phyloP scores from a whole-genome alignment of 176 grass and related monocot genomes.

The Themeda triandra region DNA sequence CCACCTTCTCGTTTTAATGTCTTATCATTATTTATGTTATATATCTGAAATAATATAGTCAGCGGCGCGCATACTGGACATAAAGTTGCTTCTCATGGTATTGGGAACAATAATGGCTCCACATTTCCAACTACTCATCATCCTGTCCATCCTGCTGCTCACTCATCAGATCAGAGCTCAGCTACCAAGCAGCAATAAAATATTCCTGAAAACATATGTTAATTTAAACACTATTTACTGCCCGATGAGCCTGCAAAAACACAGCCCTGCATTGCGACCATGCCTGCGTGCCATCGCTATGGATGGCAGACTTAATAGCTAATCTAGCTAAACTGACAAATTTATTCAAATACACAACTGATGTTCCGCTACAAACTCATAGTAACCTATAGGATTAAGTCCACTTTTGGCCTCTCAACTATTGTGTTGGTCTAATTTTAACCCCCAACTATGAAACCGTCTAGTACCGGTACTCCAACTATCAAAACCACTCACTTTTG shows the following conservation, averaged over 20 bases:
- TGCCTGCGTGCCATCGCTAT: background rate
- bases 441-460: no score
- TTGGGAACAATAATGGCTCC: background rate
- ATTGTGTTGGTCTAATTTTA: no score
- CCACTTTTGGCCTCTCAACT: no score
- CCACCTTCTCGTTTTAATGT: background rate
- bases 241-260: background rate
- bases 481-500: no score
- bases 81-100: background rate
- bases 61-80: background rate
- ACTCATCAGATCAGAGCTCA: background rate
- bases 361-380: background rate
- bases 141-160: background rate
- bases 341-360: background rate
- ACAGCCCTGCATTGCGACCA: constrained; percentile 5
- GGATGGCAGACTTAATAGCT: background rate
- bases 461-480: no score
- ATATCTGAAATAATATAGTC: background rate
- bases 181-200: background rate
- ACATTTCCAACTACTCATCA: background rate
- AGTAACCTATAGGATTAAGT: no score
- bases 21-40: background rate
- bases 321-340: background rate
- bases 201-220: background rate
- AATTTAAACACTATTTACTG: background rate